phyloP scores from a whole-genome alignment of 2,329 filamentous ascomycete species.

The Pestalotiopsis sp. region DNA sequence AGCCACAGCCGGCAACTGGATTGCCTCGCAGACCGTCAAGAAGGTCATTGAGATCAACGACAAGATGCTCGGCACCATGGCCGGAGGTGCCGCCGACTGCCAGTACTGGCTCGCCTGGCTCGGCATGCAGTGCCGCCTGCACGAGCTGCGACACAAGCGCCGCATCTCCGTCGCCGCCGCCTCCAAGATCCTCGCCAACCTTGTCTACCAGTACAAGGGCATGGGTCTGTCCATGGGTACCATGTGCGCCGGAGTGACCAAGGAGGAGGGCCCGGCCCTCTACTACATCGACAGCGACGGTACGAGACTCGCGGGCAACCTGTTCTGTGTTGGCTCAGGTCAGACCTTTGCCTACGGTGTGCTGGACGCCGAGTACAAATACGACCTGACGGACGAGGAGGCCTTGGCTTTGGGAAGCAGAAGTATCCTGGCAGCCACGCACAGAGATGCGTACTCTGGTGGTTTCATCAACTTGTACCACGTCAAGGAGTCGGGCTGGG shows the following conservation, averaged over 20 bases:
- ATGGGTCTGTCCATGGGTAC: conserved; percentile 99
- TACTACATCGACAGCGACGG: conserved; percentile 99
- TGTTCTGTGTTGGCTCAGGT: conserved; percentile 97
- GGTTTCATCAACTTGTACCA: conserved; percentile 99
- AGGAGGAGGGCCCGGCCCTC: conserved; percentile 91
- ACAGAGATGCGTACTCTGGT: conserved; percentile 97
- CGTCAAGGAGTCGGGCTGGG: conserved; percentile 98
- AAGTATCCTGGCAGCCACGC: conserved; percentile 93
- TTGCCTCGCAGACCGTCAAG: conserved; percentile 99
- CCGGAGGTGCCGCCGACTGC: conserved; percentile 96
- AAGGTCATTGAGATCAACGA: conserved; percentile 99
- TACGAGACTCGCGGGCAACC: conserved; percentile 86
- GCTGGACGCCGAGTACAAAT: conserved; percentile 91
- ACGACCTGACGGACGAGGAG: conserved; percentile 84
- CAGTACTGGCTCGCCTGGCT: conserved; percentile 99
- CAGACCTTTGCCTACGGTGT: conserved; percentile 99
- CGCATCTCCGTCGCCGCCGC: conserved; percentile 97
- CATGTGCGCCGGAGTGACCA: conserved; percentile 97
- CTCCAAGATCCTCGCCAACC: conserved; percentile 97
- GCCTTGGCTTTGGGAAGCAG: conserved; percentile 88
- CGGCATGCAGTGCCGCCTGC: conserved; percentile 97
- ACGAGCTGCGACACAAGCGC: conserved; percentile 98
- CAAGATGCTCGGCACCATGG: conserved; percentile 94
- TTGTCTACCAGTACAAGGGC: conserved; percentile 98
- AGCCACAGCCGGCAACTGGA: conserved; percentile 98